Evolutionary conservation across 129 eudicot genomes (phyloP), one percentile per base, ranked within the genome.

Genomic region (Silybum marianum): DNA sequence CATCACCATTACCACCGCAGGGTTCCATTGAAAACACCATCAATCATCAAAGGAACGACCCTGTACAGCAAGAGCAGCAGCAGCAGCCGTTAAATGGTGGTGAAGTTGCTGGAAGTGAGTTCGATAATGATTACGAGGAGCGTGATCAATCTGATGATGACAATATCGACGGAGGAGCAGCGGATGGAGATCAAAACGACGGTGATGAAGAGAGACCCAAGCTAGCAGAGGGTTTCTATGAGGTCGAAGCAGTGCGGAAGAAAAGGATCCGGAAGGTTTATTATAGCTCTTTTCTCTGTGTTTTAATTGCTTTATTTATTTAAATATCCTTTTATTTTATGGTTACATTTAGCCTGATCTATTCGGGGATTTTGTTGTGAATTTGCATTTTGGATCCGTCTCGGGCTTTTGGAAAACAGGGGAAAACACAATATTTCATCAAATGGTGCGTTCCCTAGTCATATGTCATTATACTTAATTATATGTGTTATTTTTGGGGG

Each of bases 191-290:
- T 28, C 77, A 77, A 58, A 78, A 30, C 40, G 73, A 71, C 1
- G 89, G 18, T 6, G 91, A 84, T 18, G 85, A 24, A 9, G 85
- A 81, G 74, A 74, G 74, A 32, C 75, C 87, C 10, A 85, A 92
- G 83, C 90, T 94, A 12, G 94, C 97, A 26, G 94, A 94, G 54
- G 97, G 96, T 2, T 94, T 71, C 62, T 94, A 71, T 40, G 96
- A 87, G 86, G 80, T 94, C 28, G 97, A 94, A 74, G 82, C 92
- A 48, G 88, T 94, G 2, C 86, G 97, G 12, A 87, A 77, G 80
- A 92, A 75, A 78, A 84, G 98, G 51, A 80, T 84, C 28, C 85
- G 90, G 21, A 92, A 94, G 98, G 98, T 93, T 12, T 71, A 7
- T 84, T 58, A 58, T 9, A 7, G 2, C 39, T 48, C 10, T 75